These are phyloP conservation scores for Zymoseptoria brevis DNA, from an alignment of 2,329 filamentous ascomycete species.

Conservation along the genomic window DNA sequence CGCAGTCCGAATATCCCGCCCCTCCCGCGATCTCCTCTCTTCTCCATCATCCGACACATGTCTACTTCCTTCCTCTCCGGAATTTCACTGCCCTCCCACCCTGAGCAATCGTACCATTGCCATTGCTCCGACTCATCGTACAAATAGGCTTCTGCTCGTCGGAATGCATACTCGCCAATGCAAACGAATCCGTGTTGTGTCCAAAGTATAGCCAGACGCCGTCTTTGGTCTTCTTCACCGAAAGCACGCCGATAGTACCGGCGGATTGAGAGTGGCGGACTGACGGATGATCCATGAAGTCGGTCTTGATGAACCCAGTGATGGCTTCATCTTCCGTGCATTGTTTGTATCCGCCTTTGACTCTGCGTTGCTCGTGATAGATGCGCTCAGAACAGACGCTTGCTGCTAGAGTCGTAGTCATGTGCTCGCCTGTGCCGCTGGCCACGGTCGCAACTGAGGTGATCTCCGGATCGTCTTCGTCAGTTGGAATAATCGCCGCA, in stretches of 20 bases:
- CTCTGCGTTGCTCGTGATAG: constrained; percentile 57
- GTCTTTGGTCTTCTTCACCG: constrained; percentile 70
- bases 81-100: constrained; percentile 20
- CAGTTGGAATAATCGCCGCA: constrained; percentile 74
- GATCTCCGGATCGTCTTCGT: constrained; percentile 60
- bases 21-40: constrained; percentile 1
- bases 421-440: constrained; percentile 94
- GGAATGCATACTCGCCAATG: constrained; percentile 80
- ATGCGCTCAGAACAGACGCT: constrained; percentile 78
- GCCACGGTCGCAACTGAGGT: constrained; percentile 75
- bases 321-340: constrained; percentile 58
- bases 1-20: background rate
- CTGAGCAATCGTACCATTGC: constrained; percentile 38
- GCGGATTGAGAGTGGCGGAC: constrained; percentile 70
- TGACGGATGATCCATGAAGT: constrained; percentile 88
- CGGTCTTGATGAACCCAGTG: constrained; percentile 68
- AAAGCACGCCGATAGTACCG: constrained; percentile 86
- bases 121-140: constrained; percentile 73
- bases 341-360: constrained; percentile 49
- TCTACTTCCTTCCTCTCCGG: constrained; percentile 6
- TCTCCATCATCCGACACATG: background rate
- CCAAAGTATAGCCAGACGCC: constrained; percentile 85
- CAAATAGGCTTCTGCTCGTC: constrained; percentile 66
- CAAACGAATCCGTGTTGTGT: constrained; percentile 85
- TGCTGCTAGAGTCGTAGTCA: constrained; percentile 90